phyloP scores from a whole-genome alignment of 2,329 filamentous ascomycete species.

The Aspergillus sp. region DNA sequence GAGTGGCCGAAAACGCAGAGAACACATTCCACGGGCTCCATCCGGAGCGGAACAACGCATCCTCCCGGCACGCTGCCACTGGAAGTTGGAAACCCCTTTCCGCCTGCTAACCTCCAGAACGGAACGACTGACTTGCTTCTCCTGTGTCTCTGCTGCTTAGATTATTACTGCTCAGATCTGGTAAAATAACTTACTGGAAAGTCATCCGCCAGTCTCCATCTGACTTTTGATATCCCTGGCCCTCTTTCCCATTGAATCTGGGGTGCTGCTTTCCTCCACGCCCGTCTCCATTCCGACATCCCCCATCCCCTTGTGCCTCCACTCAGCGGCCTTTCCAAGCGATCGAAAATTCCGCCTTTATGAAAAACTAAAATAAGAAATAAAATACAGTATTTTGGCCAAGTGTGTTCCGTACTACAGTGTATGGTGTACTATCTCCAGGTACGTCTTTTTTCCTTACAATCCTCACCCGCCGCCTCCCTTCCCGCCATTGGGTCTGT shows the following conservation, averaged over 20 bases:
- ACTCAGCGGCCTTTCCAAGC: slow-evolving; percentile 23
- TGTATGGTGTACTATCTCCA: slow-evolving; percentile 22
- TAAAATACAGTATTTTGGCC: slow-evolving; percentile 21
- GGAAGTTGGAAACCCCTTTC: background rate
- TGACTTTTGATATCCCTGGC: slow-evolving; percentile 11
- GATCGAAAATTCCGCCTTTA: slow-evolving; percentile 11
- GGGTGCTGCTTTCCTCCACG: slow-evolving; percentile 23
- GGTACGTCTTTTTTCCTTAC: slow-evolving; percentile 25
- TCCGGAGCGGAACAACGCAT: slow-evolving; percentile 12
- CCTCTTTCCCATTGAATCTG: slow-evolving; percentile 11
- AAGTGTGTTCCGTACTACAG: slow-evolving; percentile 15
- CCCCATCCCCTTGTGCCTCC: slow-evolving; percentile 25
- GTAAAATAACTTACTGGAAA: slow-evolving; percentile 21
- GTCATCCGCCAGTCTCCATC: slow-evolving; percentile 13
- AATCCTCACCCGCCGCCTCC: slow-evolving; percentile 16
- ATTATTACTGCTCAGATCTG: slow-evolving; percentile 17
- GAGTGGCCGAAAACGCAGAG: slow-evolving; percentile 5
- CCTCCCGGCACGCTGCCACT: background rate
- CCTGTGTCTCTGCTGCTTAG: slow-evolving; percentile 17
- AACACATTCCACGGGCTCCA: slow-evolving; percentile 12
- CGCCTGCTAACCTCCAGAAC: slow-evolving; percentile 15
- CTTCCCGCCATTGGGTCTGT: slow-evolving; percentile 17
- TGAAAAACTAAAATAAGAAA: slow-evolving; percentile 15
- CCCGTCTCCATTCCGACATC: slow-evolving; percentile 25
- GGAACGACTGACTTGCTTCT: slow-evolving; percentile 20